A percentile compares a stretch with the other conserved stretches of the same genome.
phyloP scores from a whole-genome alignment of 2,329 filamentous ascomycete species.

The Torrubiellomyces zombiae region DNA sequence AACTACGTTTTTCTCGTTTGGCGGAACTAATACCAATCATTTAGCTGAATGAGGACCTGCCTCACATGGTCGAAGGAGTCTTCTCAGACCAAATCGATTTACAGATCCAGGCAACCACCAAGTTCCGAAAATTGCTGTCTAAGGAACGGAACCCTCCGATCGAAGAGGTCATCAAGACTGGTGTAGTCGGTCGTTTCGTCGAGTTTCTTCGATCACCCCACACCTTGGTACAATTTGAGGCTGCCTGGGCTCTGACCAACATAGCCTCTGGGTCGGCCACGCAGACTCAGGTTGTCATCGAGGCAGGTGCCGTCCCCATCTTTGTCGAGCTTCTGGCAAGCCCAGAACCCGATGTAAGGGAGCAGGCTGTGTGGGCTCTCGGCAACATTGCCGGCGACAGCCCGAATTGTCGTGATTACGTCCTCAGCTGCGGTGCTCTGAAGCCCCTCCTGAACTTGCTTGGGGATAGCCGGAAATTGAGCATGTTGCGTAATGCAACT shows the following conservation, averaged over 20 bases:
- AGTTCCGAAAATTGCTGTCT: constrained; percentile 93
- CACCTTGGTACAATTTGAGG: constrained; percentile 96
- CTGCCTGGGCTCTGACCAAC: constrained; percentile 97
- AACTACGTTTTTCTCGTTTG: not conserved
- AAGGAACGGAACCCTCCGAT: constrained; percentile 99
- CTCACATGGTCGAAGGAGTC: constrained; percentile 93
- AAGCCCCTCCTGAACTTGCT: constrained; percentile 79
- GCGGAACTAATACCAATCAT: too few species aligned
- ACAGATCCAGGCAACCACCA: constrained; percentile 94
- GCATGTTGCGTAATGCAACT: constrained; percentile 96
- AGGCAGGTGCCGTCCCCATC: constrained; percentile 93
- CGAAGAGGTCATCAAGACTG: constrained; percentile 97
- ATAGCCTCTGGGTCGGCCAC: constrained; percentile 94
- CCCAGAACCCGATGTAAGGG: constrained; percentile 91
- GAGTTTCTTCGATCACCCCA: constrained; percentile 96
- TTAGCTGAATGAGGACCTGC: constrained; percentile 97
- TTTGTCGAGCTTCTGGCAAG: constrained; percentile 93
- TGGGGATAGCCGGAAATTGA: constrained; percentile 94
- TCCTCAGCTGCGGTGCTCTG: constrained; percentile 77
- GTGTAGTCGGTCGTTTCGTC: constrained; percentile 92
- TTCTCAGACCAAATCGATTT: constrained; percentile 98
- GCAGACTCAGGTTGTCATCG: constrained; percentile 97
- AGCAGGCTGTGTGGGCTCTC: constrained; percentile 96
- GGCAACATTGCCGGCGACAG: constrained; percentile 99
- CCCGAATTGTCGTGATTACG: constrained; percentile 92